These are phyloP conservation scores for Myriosclerotinia scirpicola DNA, from an alignment of 2,329 filamentous ascomycete genomes.

Conservation along the genomic window DNA sequence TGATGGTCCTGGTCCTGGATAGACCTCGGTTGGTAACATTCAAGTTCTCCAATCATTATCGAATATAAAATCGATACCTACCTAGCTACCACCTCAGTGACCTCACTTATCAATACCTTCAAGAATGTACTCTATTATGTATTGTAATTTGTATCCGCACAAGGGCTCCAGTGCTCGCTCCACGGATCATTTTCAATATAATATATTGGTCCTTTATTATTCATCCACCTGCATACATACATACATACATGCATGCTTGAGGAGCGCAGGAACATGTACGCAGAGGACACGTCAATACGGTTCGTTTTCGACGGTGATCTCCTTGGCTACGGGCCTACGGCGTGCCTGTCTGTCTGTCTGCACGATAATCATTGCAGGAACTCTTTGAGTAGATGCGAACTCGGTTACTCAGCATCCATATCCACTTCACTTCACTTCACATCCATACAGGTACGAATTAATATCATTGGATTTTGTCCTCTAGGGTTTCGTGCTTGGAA, in stretches of 20 bases:
- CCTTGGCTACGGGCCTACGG: neutral
- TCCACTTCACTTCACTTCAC: neutral
- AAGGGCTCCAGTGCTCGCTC: too few relatives aligned
- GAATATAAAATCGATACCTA: too few relatives aligned
- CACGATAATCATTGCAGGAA: conserved; percentile 19
- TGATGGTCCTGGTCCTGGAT: too few relatives aligned
- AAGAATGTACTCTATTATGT: too few relatives aligned
- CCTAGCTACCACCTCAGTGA: neutral
- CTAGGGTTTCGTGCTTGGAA: neutral
- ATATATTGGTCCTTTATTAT: neutral
- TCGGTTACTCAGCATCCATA: neutral
- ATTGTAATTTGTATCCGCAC: too few relatives aligned
- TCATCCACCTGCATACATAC: conserved; percentile 5
- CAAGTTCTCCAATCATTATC: neutral
- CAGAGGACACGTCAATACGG: conserved; percentile 11
- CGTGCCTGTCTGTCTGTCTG: too few relatives aligned
- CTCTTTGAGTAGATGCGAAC: neutral
- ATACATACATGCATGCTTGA: neutral
- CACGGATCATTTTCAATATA: too few relatives aligned
- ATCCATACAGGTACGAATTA: neutral
- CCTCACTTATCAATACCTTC: neutral
- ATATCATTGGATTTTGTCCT: conserved; percentile 2
- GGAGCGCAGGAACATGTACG: conserved; percentile 8
- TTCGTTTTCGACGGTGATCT: conserved; percentile 1
- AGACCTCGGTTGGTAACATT: neutral